Evolutionary conservation across 2,329 filamentous ascomycete species (phyloP).

Genomic region (Microdochium trichocladiopsis): DNA sequence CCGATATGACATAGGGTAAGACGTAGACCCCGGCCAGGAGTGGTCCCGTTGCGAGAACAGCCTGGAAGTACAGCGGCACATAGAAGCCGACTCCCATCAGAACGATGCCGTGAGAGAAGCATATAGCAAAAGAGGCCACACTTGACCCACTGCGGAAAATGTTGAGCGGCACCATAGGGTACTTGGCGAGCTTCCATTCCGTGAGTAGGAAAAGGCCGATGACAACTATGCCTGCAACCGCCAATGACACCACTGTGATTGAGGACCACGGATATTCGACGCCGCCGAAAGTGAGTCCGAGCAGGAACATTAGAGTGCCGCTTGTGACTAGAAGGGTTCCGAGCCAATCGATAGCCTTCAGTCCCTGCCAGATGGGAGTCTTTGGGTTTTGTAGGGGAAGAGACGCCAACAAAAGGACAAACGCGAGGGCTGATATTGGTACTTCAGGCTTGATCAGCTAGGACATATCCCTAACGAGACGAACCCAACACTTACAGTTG

Average conservation of each 20-base stretch:
- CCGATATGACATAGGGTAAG: conserved; percentile 34
- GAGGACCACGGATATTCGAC: conserved; percentile 42
- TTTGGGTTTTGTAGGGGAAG: conserved; percentile 48
- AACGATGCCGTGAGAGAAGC: conserved; percentile 23
- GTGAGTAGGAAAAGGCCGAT: conserved; percentile 36
- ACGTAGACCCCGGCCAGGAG: conserved; percentile 38
- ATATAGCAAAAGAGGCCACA: conserved; percentile 31
- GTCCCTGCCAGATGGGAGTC: conserved; percentile 42
- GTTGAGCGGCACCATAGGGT: conserved; percentile 47
- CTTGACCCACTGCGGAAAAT: conserved; percentile 41
- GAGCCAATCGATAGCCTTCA: conserved; percentile 39
- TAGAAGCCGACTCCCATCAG: conserved; percentile 51
- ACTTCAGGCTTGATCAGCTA: background rate
- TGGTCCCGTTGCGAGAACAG: conserved; percentile 41
- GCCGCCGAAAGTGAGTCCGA: conserved; percentile 54
- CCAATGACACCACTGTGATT: conserved; percentile 39
- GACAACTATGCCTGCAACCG: conserved; percentile 37
- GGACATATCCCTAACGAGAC: background rate
- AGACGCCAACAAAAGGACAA: conserved; percentile 43
- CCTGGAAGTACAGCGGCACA: conserved; percentile 52
- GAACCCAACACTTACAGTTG: conserved; percentile 18
- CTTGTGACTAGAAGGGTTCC: conserved; percentile 48
- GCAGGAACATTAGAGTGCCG: conserved; percentile 48
- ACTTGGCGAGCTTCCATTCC: conserved; percentile 43
- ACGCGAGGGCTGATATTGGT: conserved; percentile 27